Evolutionary conservation across 2,329 filamentous ascomycete species (phyloP), one percentile per base, ranked within the genome.

Genomic region (Daldinia sp.): DNA sequence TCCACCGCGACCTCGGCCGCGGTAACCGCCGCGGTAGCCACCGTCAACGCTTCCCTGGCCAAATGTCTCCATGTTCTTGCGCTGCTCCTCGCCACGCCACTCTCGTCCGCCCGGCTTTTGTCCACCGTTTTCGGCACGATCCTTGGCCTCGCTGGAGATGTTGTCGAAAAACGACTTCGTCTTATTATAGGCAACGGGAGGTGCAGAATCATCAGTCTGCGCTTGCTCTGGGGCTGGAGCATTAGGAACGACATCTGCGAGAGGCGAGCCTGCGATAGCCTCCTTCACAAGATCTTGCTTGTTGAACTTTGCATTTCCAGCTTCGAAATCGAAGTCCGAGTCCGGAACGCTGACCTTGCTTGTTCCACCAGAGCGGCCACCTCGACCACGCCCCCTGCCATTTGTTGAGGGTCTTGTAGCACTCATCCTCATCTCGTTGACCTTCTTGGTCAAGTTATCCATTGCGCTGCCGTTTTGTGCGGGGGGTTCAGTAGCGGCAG

Each of bases 21-120:
- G 90, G 80, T 90, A 96, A 71, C 92, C 91, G 60, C 90, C 89
- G 68, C 92, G 88, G 79, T 89, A 92, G 15, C 89, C 88, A 57
- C 89, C 91, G 74, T 99, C 96, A 23, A 99, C 94, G 74, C 94
- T 98, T 60, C 94, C 94, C 79, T 98, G 94, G 7, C 96, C 96
- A 74, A 99, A 99, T 0, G 96, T 99, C 82, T 99, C 96, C 77
- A 99, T 92, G 79, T 98, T 98, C 83, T 93, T 94, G 79, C 91
- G 93, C 79, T 97, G 93, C 79, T 98, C 96, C 79, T 98, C 94
- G 42, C 90, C 91, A 60, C 96, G 90, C 89, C 96, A 97, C 79
- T 97, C 93, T 54, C 92, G 89, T 35, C 93, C 94, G 64, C 92
- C 91, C n/a, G 89, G 85, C 78, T 89, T 89, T 70, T 89, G 87